Base-by-base conservation (phyloP, 164 flowering plant species). In the Liriodendron chinense region DNA sequence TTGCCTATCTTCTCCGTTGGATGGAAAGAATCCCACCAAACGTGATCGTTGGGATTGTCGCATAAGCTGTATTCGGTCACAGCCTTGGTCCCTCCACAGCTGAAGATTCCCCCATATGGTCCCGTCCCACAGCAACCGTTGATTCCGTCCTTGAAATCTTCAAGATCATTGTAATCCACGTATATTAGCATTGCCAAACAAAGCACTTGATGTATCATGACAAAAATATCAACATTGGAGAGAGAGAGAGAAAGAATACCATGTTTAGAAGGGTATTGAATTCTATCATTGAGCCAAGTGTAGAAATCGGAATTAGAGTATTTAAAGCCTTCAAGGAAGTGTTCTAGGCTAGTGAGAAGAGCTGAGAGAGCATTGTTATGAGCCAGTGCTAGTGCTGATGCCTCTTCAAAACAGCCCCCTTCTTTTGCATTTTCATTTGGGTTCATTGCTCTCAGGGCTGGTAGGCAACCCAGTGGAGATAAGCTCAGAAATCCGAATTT, bases 51-150 rank as follows among this genome's bases (percentile, higher is more conserved):
- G 0, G 82, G 72, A 16, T 83, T 76, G 12, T 82, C 84, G 48
- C 90, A 89, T 34, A 89, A 34, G 9, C 80, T 23, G 75, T 78
- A 86, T 0, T 84, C 79, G 1, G 49, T 28, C 14, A 71, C 74
- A 9, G 72, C 68, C 76, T 78, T 85, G 9, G 68, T 82, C 26
- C 89, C 88, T 28, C 92, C 92, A 65, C 90, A 89, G 20, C 73
- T 84, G 82, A 12, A 80, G 16, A 81, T 5, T 4, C 90, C 90
- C 4, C 88, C 78, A 71, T 75, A 86, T 9, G 89, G 87, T 18
- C 92, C 92, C 48, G 82, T 61, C 69, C 92, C 89, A 75, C 92
- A 89, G 71, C 92, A 89, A 23, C 89, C 92, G 75, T 76, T 86
- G 56, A 69, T 76, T 50, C 87, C 89, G 4, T 89, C 92, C 81